Conservation (phyloP, 2,329 filamentous ascomycete species). For the Hirsutella minnesotensis region DNA sequence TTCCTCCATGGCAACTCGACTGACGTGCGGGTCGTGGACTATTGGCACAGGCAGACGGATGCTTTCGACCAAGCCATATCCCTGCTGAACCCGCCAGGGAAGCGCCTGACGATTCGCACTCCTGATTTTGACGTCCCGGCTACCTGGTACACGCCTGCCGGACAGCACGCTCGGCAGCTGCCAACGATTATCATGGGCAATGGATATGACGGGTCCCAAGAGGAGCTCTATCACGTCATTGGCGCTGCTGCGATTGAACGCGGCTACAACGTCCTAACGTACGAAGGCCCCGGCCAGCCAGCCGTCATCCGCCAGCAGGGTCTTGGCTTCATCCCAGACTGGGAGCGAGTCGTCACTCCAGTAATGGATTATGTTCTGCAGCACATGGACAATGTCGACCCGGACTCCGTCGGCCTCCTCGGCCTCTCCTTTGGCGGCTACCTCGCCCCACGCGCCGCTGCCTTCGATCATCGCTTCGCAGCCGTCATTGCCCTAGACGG, state of each 20-base stretch:
- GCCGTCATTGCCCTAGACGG: constrained; percentile 28
- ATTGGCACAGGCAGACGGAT: constrained; percentile 21
- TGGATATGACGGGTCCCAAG: constrained; percentile 28
- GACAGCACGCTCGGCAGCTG: constrained; percentile 3
- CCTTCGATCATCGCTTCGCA: constrained; percentile 29
- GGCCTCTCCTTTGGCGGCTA: constrained; percentile 30
- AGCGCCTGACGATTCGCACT: constrained; percentile 18
- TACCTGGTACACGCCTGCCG: constrained; percentile 15
- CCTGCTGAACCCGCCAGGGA: constrained; percentile 18
- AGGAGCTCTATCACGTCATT: constrained; percentile 26
- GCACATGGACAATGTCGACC: constrained; percentile 14
- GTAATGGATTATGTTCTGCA: constrained; percentile 25
- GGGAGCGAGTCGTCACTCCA: constrained; percentile 27
- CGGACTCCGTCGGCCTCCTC: constrained; percentile 19
- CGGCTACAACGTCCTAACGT: constrained; percentile 29
- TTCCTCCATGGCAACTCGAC: constrained; percentile 26
- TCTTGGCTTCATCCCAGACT: constrained; percentile 31
- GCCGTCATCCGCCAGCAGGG: constrained; percentile 26
- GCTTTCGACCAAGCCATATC: constrained; percentile 26
- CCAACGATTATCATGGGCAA: constrained; percentile 27
- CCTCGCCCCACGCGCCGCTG: constrained; percentile 27
- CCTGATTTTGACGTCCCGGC: constrained; percentile 19
- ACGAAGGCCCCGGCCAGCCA: constrained; percentile 33
- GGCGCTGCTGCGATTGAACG: constrained; percentile 21
- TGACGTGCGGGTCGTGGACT: constrained; percentile 23